Evolutionary conservation across 2,329 filamentous ascomycete genomes (phyloP).

Genomic region (Coniochaeta sp.): DNA sequence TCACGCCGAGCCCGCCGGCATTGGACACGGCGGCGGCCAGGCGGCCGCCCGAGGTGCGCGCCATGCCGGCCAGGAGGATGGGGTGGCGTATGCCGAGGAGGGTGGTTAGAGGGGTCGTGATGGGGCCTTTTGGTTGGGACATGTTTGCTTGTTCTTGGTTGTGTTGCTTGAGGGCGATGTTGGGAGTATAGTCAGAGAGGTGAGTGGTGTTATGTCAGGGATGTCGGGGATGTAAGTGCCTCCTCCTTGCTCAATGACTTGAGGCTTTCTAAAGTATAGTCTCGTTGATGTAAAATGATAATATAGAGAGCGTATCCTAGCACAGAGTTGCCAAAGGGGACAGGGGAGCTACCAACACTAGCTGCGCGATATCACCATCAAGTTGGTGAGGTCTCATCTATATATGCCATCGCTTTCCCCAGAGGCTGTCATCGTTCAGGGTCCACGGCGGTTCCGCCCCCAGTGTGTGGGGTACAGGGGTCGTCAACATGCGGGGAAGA

Average conservation of each 20-base stretch:
- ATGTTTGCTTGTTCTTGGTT: constrained; percentile 16
- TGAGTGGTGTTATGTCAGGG: neutral
- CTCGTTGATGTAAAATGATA: neutral
- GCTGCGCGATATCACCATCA: neutral
- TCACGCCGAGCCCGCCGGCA: constrained; percentile 75
- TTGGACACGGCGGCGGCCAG: constrained; percentile 85
- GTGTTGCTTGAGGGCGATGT: neutral
- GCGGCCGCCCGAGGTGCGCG: constrained; percentile 68
- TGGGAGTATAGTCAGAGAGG: neutral
- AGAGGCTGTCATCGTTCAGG: neutral
- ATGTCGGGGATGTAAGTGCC: neutral
- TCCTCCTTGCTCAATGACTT: neutral
- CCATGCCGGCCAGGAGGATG: constrained; percentile 91
- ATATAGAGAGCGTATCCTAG: neutral
- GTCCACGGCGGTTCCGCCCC: neutral
- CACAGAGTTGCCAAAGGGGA: neutral
- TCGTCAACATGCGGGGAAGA: neutral
- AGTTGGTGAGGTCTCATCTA: neutral
- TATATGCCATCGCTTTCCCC: neutral
- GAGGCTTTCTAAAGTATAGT: neutral
- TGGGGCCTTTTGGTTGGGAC: constrained; percentile 37
- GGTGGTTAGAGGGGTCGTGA: constrained; percentile 69
- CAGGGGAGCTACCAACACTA: neutral
- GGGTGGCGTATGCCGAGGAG: constrained; percentile 83
- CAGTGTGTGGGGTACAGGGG: neutral